Evolutionary conservation across 768 basidiomycete genomes (phyloP), one percentile per base, ranked within the genome.

Genomic region (Lactarius vividus): DNA sequence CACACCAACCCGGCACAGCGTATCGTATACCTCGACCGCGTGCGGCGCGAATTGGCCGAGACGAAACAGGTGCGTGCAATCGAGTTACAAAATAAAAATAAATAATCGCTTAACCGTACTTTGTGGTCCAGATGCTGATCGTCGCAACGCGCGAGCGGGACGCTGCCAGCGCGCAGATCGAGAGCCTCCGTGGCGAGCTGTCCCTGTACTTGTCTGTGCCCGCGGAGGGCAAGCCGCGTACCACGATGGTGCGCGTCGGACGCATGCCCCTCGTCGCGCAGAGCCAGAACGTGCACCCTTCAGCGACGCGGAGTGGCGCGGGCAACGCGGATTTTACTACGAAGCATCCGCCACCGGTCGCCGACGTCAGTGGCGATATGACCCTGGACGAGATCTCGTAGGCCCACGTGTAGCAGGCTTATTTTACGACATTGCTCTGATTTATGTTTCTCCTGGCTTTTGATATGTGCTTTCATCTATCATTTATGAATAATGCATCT

Each of bases 1-100:
- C 94, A 96, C 73, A 82, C 83, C 39, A 95, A 96, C 72, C 90
- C 91, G 10, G 85, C 86, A 1, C 94, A 96, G 75, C 85, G 87
- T 65, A 94, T 97, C 71, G 80, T 87, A 74, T 96, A 96, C 70
- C 86, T 97, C 18, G 95, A 96, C 65, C 82, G 87, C 61, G 85
- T 97, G 60, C 82, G 94, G 40, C 79, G 83, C 63, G 94, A 96
- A 73, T 77, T 96, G 57, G 85, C 91, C 2, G 87, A 92, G 62
- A 81, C 84, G 6, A 94, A 93, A 75, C 89, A 92, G 76, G 94
- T 92, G 67, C 35, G 35, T 13, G 35, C 35, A 37, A 37, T 37
- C 35, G 35, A 37, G 11, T 13, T 4, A 2, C 31, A 18, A 55
- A 8, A 11, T n/a, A 28, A 9, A 33, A 18, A 59, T 11, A n/a